Evolutionary conservation across 2,329 filamentous ascomycete genomes (phyloP), one percentile per base, ranked within the genome.

Genomic region (Botrytis deweyae): DNA sequence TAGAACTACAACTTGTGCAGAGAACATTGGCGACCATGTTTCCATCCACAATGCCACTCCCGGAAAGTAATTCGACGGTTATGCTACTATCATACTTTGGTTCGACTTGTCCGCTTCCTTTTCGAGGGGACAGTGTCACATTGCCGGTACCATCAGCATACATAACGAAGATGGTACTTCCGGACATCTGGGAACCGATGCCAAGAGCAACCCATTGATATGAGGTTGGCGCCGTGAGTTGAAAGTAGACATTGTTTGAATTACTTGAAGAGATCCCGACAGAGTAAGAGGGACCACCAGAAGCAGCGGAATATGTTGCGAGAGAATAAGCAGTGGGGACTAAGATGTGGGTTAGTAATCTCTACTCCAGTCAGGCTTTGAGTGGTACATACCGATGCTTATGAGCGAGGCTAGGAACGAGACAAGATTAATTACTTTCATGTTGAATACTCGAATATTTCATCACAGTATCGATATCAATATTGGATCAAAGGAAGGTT

Each of bases 161-260:
- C 46, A 89, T 84, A 42, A 90, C 81, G 79, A 90, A 89, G 72
- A 90, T 90, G 77, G 87, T 88, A 8, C 88, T 81, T 46, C 85
- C 86, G 12, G 82, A 76, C 89, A 90, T 91, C 58, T 81, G 77
- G 1, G 76, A 82, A 42, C 89, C 89, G 78, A 89, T 88, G 4
- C 88, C 89, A 3, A 90, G 80, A 4, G 83, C 86, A n/a, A 88
- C 84, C 86, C 87, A 91, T 83, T 85, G 80, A 77, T 87, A 86
- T 7, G 80, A 83, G 33, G 83, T 85, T 0, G 88, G 87, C 3
- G 86, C 87, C 52, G 84, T 84, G 70, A 91, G 82, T 73, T 88
- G 87, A 79, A 90, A 85, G 80, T 86, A 90, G 73, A 91, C 85
- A 2, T 85, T 85, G 10, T 88, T 89, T 10, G 75, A 64, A 22